Evolutionary conservation across 805 yeast species (phyloP).

Genomic region (Myxozyma kluyveri): DNA sequence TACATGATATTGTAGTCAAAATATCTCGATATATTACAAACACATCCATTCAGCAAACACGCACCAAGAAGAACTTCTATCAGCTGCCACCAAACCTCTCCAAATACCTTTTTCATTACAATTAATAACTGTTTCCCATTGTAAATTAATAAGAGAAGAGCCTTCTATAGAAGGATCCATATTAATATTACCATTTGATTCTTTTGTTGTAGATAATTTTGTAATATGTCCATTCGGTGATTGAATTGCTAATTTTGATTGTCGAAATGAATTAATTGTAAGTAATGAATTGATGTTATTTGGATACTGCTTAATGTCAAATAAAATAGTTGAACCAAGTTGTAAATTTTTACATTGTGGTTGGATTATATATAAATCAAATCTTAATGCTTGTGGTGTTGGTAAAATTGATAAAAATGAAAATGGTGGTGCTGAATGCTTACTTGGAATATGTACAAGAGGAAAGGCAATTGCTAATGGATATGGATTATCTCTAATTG

Average conservation of each 20-base stretch:
- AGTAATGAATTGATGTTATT: constrained; percentile 30
- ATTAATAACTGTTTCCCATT: constrained; percentile 59
- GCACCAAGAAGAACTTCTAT: constrained; percentile 36
- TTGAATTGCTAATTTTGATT: constrained; percentile 60
- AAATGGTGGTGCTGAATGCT: constrained; percentile 36
- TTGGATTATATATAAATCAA: constrained; percentile 76
- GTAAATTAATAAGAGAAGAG: constrained; percentile 12
- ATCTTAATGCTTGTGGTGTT: constrained; percentile 61
- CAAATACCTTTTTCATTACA: constrained; percentile 75
- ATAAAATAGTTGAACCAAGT: constrained; percentile 58
- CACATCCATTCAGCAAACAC: constrained; percentile 81
- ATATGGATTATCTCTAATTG: constrained; percentile 22
- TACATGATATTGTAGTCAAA: no score
- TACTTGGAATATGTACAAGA: constrained; percentile 12
- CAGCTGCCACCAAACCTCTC: constrained; percentile 78
- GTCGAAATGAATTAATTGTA: constrained; percentile 12
- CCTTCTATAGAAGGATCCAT: constrained; percentile 30
- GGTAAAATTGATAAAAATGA: constrained; percentile 73
- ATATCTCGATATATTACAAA: constrained; percentile 26
- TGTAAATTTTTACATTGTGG: constrained; percentile 74
- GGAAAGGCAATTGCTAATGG: constrained; percentile 41
- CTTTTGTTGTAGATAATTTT: constrained; percentile 45
- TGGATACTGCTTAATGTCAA: constrained; percentile 62
- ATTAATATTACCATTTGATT: constrained; percentile 44
- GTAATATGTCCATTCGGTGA: constrained; percentile 80